These are phyloP conservation scores for Wickerhamiella musiphila DNA, from an alignment of 805 yeast genomes.

Conservation along the genomic window DNA sequence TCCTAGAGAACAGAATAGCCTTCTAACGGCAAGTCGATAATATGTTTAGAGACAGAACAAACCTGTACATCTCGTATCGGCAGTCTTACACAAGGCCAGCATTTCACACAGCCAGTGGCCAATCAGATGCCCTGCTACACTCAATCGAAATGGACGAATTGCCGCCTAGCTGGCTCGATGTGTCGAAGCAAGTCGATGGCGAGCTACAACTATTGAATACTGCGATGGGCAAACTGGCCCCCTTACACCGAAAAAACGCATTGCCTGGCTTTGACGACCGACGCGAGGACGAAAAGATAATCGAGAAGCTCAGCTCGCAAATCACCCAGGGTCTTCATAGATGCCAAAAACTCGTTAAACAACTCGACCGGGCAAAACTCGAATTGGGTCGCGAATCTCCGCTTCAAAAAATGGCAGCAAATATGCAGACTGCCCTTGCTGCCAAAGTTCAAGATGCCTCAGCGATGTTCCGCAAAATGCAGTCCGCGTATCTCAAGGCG, in stretches of 20 bases:
- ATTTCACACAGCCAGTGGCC: conserved; percentile 6
- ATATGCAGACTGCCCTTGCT: conserved; percentile 74
- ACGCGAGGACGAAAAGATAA: conserved; percentile 51
- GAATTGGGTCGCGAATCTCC: no score
- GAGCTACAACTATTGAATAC: conserved; percentile 34
- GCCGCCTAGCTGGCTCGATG: conserved; percentile 66
- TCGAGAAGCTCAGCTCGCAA: conserved; percentile 58
- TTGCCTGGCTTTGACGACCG: conserved; percentile 82
- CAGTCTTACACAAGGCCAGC: conserved; percentile 67
- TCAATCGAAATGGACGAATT: conserved; percentile 44
- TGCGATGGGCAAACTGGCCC: conserved; percentile 42
- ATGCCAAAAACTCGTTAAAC: conserved; percentile 61
- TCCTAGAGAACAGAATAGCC: no score
- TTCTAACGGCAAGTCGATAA: no score
- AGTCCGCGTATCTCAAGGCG: conserved; percentile 73
- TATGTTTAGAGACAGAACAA: conserved; percentile 89
- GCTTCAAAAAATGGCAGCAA: conserved; percentile 53
- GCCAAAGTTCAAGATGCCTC: conserved; percentile 64
- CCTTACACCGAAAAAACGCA: conserved; percentile 61
- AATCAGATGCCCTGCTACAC: conserved; percentile 34
- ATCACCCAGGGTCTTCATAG: conserved; percentile 63
- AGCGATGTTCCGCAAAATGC: conserved; percentile 66
- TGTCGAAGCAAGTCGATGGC: conserved; percentile 54
- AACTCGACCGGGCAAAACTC: conserved; percentile 34
- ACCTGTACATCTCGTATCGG: conserved; percentile 71